phyloP scores from a whole-genome alignment of 345 rosid genomes.

The Hibiscus trionum region DNA sequence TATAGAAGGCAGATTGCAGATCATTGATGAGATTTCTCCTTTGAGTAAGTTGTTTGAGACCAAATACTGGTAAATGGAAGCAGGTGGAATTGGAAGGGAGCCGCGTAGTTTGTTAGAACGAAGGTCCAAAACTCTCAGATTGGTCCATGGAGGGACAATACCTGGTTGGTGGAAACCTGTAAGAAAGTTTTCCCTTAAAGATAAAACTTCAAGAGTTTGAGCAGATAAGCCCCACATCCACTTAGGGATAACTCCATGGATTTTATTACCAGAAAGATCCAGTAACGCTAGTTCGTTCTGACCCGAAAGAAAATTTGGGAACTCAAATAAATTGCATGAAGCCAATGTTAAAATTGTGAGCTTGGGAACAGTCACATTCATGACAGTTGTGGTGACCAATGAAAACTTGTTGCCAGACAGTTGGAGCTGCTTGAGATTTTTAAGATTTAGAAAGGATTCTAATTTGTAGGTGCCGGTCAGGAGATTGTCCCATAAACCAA shows the following conservation, averaged over 20 bases:
- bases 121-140: not conserved
- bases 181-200: not conserved
- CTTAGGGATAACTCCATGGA: no score
- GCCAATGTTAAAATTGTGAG: not conserved
- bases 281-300: not conserved
- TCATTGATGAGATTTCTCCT: not conserved
- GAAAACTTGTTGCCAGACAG: not conserved
- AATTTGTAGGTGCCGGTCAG: not conserved
- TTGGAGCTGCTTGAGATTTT: not conserved
- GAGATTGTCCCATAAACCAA: not conserved
- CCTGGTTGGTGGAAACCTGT: not conserved
- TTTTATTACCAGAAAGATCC: not conserved
- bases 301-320: not conserved
- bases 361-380: not conserved
- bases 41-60: constrained; percentile 16
- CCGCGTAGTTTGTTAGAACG: not conserved
- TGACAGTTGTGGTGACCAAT: not conserved
- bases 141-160: not conserved
- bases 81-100: constrained; percentile 1
- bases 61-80: rapidly evolving
- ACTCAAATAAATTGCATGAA: not conserved
- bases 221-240: not conserved
- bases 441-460: not conserved
- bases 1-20: constrained; percentile 10
- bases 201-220: not conserved